Evolutionary conservation across 2,329 filamentous ascomycete species (phyloP).

Genomic region (Cladosporium cucumerinum): DNA sequence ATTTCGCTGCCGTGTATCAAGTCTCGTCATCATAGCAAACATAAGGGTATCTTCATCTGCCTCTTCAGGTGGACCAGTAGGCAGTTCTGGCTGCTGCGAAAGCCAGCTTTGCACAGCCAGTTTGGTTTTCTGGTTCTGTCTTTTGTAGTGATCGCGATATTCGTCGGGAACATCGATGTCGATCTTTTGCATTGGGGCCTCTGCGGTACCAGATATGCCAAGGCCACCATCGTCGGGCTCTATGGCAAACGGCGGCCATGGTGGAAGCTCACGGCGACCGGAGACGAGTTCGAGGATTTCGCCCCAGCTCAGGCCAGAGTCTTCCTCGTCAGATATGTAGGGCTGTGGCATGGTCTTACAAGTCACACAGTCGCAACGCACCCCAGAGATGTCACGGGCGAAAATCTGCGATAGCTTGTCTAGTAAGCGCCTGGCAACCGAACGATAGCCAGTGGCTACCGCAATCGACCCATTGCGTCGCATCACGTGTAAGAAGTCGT

Average conservation of each 20-base stretch:
- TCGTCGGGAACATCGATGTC: slow-evolving; percentile 94
- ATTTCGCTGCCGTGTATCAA: slow-evolving; percentile 70
- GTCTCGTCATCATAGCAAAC: slow-evolving; percentile 88
- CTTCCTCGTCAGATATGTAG: slow-evolving; percentile 49
- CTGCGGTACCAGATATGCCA: slow-evolving; percentile 53
- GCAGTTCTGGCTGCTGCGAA: slow-evolving; percentile 69
- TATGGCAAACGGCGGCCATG: slow-evolving; percentile 82
- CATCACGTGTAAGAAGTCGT: slow-evolving; percentile 81
- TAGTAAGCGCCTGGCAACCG: slow-evolving; percentile 82
- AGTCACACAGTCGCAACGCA: slow-evolving; percentile 83
- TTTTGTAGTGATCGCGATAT: slow-evolving; percentile 86
- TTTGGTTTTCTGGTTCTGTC: slow-evolving; percentile 88
- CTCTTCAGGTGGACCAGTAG: slow-evolving; percentile 74
- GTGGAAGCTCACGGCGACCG: slow-evolving; percentile 77
- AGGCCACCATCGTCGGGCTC: slow-evolving; percentile 55
- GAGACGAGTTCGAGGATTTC: slow-evolving; percentile 92
- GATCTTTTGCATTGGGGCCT: slow-evolving; percentile 68
- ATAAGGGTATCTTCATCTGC: slow-evolving; percentile 91
- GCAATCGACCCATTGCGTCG: slow-evolving; percentile 82
- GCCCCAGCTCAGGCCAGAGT: slow-evolving; percentile 82
- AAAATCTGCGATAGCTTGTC: slow-evolving; percentile 94
- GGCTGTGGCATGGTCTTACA: slow-evolving; percentile 56
- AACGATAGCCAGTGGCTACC: slow-evolving; percentile 91
- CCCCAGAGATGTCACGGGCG: slow-evolving; percentile 80
- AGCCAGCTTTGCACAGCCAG: slow-evolving; percentile 91